These are phyloP conservation scores for Yamadazyma tumulicola DNA, from an alignment of 805 yeast genomes.

Conservation along the genomic window DNA sequence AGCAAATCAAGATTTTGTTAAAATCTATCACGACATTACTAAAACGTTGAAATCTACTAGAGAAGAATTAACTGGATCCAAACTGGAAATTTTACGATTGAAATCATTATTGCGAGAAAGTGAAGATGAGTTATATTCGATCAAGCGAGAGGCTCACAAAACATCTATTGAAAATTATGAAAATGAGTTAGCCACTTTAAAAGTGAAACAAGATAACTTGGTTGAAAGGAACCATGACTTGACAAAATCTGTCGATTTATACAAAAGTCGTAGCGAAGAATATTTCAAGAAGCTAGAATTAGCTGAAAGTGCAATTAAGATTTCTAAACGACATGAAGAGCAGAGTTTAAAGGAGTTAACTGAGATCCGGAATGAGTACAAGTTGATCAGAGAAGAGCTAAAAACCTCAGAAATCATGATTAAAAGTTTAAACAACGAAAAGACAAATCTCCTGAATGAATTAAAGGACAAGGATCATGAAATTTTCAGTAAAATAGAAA, in stretches of 20 bases:
- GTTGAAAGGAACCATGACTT: slow-evolving; percentile 56
- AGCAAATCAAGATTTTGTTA: slow-evolving; percentile 43
- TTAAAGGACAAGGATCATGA: slow-evolving; percentile 58
- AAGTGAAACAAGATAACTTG: slow-evolving; percentile 55
- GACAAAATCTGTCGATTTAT: slow-evolving; percentile 51
- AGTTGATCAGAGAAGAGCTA: slow-evolving; percentile 49
- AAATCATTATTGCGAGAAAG: slow-evolving; percentile 40
- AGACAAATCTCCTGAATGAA: slow-evolving; percentile 50
- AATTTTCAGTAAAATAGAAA: slow-evolving; percentile 45
- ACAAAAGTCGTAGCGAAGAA: slow-evolving; percentile 70
- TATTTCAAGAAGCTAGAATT: slow-evolving; percentile 69
- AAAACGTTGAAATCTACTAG: slow-evolving; percentile 42
- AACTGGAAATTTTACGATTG: slow-evolving; percentile 39
- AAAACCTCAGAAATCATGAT: slow-evolving; percentile 50
- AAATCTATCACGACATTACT: slow-evolving; percentile 48
- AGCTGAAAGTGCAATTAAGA: slow-evolving; percentile 69
- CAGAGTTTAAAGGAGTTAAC: slow-evolving; percentile 48
- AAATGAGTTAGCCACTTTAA: slow-evolving; percentile 45
- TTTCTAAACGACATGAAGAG: slow-evolving; percentile 61
- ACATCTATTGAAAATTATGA: slow-evolving; percentile 32
- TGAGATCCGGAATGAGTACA: slow-evolving; percentile 40
- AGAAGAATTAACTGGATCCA: slow-evolving; percentile 39
- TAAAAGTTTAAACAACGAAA: slow-evolving; percentile 48
- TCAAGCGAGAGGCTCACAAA: slow-evolving; percentile 40
- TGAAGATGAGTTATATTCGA: slow-evolving; percentile 41